phyloP scores from a whole-genome alignment of 768 basidiomycete species.

The Cystofilobasidium ferigula region DNA sequence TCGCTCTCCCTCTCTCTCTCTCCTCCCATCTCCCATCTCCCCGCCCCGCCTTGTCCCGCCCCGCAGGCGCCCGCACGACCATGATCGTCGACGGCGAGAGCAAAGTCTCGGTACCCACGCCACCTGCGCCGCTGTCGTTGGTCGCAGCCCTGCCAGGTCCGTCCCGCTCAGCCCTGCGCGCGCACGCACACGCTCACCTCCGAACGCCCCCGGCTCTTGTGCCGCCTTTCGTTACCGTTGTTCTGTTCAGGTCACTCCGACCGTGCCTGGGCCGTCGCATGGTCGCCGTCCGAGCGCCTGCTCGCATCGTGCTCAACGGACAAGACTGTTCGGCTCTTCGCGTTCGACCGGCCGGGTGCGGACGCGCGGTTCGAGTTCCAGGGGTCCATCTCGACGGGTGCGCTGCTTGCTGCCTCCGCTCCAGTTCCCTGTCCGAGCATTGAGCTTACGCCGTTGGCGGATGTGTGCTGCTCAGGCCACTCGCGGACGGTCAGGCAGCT shows the following conservation, averaged over 20 bases:
- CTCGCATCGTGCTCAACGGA: slow-evolving; percentile 92
- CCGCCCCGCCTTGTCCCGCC: too few species aligned
- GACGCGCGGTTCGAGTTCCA: slow-evolving; percentile 8
- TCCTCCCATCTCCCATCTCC: background rate
- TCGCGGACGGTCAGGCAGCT: slow-evolving; percentile 73
- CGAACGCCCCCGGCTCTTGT: too few species aligned
- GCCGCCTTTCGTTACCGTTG: too few species aligned
- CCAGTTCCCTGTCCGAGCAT: too few species aligned
- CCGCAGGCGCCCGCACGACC: too few species aligned
- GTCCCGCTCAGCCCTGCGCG: background rate
- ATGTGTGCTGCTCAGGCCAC: too few species aligned
- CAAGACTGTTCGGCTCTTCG: slow-evolving; percentile 69
- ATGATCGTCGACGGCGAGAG: slow-evolving; percentile 3
- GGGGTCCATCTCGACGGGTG: slow-evolving; percentile 20
- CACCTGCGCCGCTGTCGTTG: slow-evolving; percentile 28
- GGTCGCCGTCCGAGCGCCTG: slow-evolving; percentile 71
- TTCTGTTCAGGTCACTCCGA: slow-evolving; percentile 50
- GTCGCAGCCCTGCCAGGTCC: slow-evolving; percentile 30
- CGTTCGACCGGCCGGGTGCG: background rate
- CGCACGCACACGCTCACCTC: slow-evolving; percentile 1
- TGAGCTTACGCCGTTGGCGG: too few species aligned
- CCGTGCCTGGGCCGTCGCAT: slow-evolving; percentile 75
- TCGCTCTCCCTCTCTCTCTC: background rate
- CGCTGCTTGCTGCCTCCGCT: background rate
- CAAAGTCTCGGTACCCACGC: background rate